Percentiles rank a stretch among this genome's conserved stretches.
Evolutionary conservation across 1,284 basidiomycete species (phyloP).

Genomic region (Rhodotorula sp.): DNA sequence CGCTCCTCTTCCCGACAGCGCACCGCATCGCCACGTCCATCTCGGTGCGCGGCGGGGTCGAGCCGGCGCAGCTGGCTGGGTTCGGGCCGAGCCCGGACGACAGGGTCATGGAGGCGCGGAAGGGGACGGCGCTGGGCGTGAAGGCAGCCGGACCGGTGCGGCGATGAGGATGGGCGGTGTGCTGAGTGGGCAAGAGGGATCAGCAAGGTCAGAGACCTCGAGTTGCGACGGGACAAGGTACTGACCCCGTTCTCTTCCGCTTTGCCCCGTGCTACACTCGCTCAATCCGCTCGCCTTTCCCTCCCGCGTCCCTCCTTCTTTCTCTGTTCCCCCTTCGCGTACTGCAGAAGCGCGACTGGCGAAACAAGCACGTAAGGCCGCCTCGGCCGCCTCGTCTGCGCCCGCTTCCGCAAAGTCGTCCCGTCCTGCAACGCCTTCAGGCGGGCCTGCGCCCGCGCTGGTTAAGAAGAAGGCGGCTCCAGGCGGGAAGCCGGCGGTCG

Average conservation of each 20-base stretch:
- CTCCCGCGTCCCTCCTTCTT: neutral
- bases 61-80: neutral
- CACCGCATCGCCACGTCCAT: neutral
- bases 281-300: neutral
- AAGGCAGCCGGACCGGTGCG: neutral
- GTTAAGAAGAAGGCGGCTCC: constrained; percentile 35
- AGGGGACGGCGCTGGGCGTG: constrained; percentile 60
- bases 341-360: constrained; percentile 20
- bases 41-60: neutral
- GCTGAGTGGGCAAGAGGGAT: too few species aligned
- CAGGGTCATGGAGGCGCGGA: constrained; percentile 72
- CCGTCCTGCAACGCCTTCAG: constrained; percentile 28
- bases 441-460: constrained; percentile 4
- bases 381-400: constrained; percentile 5
- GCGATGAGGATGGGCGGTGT: neutral
- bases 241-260: constrained; percentile 22
- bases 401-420: constrained; percentile 19
- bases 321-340: too few species aligned
- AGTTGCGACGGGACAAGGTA: constrained; percentile 1
- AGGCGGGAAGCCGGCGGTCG: neutral
- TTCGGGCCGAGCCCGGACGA: constrained; percentile 81
- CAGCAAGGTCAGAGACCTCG: constrained; percentile 3
- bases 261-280: neutral
- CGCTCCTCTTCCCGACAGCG: neutral
- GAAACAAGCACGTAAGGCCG: constrained; percentile 23